Percentiles rank a stretch among this genome's conserved stretches.
Conservation (phyloP, 495 filamentous ascomycete genomes). For the Penicillium herquei region DNA sequence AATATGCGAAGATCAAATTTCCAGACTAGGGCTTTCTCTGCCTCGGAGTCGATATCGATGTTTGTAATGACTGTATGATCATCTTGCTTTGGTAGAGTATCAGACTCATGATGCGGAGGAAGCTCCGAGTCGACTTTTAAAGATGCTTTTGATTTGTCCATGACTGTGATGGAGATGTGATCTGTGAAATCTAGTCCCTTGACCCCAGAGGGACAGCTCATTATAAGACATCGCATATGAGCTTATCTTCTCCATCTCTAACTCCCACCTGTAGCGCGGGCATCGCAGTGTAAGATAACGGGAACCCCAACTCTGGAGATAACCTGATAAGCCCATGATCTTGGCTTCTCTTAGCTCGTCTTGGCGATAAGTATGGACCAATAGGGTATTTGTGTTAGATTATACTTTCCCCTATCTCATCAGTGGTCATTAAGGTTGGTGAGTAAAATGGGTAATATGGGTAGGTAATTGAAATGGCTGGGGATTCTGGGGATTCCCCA, state of each 20-base stretch:
- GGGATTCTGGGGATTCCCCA: too few species aligned
- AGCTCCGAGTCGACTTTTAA: too few species aligned
- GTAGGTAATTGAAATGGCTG: too few species aligned
- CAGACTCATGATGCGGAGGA: background rate
- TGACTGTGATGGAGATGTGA: background rate
- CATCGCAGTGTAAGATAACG: background rate
- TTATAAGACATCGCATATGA: too few species aligned
- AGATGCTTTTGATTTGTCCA: background rate
- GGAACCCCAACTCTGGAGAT: background rate
- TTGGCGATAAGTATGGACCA: background rate
- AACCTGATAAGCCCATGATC: background rate
- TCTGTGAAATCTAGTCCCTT: too few species aligned
- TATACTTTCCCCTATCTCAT: background rate
- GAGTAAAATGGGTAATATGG: too few species aligned
- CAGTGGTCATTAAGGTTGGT: background rate
- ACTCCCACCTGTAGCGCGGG: too few species aligned
- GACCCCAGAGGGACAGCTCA: too few species aligned
- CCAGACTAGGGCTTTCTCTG: slow-evolving; percentile 24
- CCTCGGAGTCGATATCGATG: slow-evolving; percentile 16
- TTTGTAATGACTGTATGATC: slow-evolving; percentile 6
- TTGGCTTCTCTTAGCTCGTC: background rate
- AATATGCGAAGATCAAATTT: slow-evolving; percentile 63
- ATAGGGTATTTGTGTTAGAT: background rate
- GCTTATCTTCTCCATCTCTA: background rate
- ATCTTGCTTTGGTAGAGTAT: background rate